Percentiles rank a stretch among this genome's conserved stretches.
These are phyloP conservation scores for Phlyctochytrium arcticum DNA, from an alignment of 192 early-diverging fungal species.

Conservation along the genomic window DNA sequence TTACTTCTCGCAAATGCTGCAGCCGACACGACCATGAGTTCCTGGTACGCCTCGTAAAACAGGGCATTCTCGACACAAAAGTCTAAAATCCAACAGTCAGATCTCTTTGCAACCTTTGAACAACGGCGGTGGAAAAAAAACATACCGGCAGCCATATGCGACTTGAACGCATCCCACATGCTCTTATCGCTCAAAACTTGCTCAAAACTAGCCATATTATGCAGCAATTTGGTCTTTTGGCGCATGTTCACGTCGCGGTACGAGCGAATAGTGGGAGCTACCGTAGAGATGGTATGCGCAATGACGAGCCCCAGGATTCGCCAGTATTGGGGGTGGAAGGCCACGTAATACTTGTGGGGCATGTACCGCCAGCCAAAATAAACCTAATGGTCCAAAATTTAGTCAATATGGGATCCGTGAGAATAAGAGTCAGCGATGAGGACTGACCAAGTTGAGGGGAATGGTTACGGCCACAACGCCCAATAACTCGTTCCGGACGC, in stretches of 20 bases:
- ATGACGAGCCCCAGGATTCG: background rate
- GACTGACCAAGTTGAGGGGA: slow-evolving; percentile 4
- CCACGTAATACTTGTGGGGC: background rate
- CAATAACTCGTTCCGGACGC: slow-evolving; percentile 13
- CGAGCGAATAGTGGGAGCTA: slow-evolving; percentile 1
- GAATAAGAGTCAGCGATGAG: background rate
- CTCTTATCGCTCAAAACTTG: slow-evolving; percentile 10
- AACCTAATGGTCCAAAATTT: background rate
- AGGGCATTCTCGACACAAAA: slow-evolving; percentile 26
- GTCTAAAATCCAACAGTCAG: background rate
- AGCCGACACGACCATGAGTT: slow-evolving; percentile 16
- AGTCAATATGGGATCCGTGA: background rate
- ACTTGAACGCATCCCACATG: slow-evolving; percentile 22
- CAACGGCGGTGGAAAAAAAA: too few relatives aligned
- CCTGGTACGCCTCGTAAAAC: slow-evolving; percentile 25
- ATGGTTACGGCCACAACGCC: background rate
- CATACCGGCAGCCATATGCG: slow-evolving; percentile 12
- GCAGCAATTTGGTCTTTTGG: background rate
- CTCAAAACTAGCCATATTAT: slow-evolving; percentile 21
- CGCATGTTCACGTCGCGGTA: slow-evolving; percentile 1
- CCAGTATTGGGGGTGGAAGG: slow-evolving; percentile 2
- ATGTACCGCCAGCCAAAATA: background rate
- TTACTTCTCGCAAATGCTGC: slow-evolving; percentile 2
- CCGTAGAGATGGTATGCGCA: slow-evolving; percentile 4
- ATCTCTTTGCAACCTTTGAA: too few relatives aligned